Percentiles rank a stretch among this genome's conserved stretches.
These are phyloP conservation scores for Logfia minima DNA, from an alignment of 129 eudicot genomes.

Conservation along the genomic window DNA sequence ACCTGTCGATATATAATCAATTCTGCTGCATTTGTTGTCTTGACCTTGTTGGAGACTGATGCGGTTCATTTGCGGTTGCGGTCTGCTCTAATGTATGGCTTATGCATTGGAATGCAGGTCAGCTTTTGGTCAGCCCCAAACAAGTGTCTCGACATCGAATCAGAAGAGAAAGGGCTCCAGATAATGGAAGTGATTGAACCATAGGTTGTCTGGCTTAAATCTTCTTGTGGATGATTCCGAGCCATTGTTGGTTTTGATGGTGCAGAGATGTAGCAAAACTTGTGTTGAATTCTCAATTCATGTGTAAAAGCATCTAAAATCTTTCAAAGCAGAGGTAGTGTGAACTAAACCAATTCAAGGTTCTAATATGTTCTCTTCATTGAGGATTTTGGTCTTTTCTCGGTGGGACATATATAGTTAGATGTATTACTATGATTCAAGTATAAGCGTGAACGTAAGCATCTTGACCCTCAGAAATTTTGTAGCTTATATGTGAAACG, in stretches of 20 bases:
- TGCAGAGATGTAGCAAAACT: not conserved
- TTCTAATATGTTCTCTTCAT: no score
- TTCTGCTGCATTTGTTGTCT: not conserved
- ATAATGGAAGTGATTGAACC: not conserved
- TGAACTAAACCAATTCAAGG: no score
- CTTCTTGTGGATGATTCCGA: not conserved
- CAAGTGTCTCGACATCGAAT: not conserved
- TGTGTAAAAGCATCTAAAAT: not conserved
- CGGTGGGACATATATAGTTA: no score
- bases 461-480: no score
- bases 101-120: conserved; percentile 53
- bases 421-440: no score
- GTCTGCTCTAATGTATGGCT: not conserved
- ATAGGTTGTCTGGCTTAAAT: not conserved
- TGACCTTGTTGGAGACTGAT: not conserved
- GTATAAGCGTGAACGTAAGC: no score
- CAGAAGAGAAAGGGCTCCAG: not conserved
- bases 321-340: no score
- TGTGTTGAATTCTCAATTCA: not conserved
- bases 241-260: not conserved
- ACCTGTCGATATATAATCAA: not conserved
- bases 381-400: no score
- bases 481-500: no score
- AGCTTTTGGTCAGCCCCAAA: conserved; percentile 55
- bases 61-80: not conserved